A percentile compares a stretch with the other conserved stretches of the same genome.
Conservation (phyloP, 148 eudicot genomes). For the Bassia scoparia region DNA sequence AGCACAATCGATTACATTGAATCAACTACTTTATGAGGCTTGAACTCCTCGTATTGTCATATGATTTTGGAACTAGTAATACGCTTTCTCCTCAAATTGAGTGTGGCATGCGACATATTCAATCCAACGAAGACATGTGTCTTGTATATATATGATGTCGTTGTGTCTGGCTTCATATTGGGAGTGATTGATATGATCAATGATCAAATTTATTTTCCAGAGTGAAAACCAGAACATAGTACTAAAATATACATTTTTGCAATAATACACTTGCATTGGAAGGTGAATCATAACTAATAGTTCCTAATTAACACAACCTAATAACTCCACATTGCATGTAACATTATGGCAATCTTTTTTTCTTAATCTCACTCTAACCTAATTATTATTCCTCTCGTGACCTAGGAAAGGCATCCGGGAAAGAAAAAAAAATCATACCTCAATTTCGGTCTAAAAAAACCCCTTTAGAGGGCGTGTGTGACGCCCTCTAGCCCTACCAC, state of each 20-base stretch:
- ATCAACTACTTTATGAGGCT: too few species aligned
- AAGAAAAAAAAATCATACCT: neutral
- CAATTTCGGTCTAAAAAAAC: neutral
- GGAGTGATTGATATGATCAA: neutral
- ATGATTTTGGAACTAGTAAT: too few species aligned
- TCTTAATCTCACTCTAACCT: slow-evolving; percentile 11
- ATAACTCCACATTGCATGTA: neutral
- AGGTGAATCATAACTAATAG: slow-evolving; percentile 12
- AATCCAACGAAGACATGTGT: too few species aligned
- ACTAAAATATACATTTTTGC: neutral
- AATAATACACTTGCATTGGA: slow-evolving; percentile 11
- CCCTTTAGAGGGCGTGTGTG: slow-evolving; percentile 64
- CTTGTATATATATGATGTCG: too few species aligned
- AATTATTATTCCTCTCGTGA: slow-evolving; percentile 53
- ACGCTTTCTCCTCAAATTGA: too few species aligned
- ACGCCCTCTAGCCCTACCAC: slow-evolving; percentile 74
- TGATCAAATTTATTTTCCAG: slow-evolving; percentile 5
- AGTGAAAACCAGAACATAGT: neutral
- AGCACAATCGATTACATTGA: too few species aligned
- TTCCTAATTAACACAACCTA: slow-evolving; percentile 25
- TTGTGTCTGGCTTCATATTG: too few species aligned
- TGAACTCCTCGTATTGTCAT: too few species aligned
- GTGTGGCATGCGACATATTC: too few species aligned
- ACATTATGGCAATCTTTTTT: neutral
- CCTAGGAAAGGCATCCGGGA: too few species aligned